A percentile compares a stretch with the other conserved stretches of the same genome.
These are phyloP conservation scores for Parietaria judaica DNA, from an alignment of 306 rosid genomes.

Conservation along the genomic window DNA sequence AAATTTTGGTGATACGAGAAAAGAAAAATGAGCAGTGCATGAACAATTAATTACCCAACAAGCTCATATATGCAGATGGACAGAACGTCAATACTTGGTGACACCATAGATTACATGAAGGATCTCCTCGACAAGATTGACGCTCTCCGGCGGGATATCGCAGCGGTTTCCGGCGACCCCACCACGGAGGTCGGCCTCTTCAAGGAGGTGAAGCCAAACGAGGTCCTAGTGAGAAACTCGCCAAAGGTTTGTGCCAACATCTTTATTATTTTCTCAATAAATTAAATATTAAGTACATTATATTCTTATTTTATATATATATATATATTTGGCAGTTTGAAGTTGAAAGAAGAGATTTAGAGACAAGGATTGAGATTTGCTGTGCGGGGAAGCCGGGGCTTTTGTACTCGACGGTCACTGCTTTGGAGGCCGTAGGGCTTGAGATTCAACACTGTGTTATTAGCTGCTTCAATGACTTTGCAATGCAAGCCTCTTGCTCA, in stretches of 20 bases:
- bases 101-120: slow-evolving; percentile 91
- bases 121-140: slow-evolving; percentile 75
- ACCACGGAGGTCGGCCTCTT: slow-evolving; percentile 26
- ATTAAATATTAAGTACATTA: neutral
- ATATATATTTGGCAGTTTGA: slow-evolving; percentile 52
- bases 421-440: slow-evolving; percentile 82
- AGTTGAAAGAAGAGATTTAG: slow-evolving; percentile 60
- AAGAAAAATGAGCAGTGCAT: too few species aligned
- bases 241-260: slow-evolving; percentile 50
- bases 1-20: too few species aligned
- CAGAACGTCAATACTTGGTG: slow-evolving; percentile 91
- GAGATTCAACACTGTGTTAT: slow-evolving; percentile 92
- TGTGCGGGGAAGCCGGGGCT: slow-evolving; percentile 81
- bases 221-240: slow-evolving; percentile 54
- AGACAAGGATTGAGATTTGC: slow-evolving; percentile 61
- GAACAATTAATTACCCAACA: neutral
- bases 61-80: slow-evolving; percentile 53
- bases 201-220: slow-evolving; percentile 59
- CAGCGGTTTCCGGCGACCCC: slow-evolving; percentile 31
- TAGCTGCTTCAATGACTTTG: slow-evolving; percentile 83
- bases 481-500: slow-evolving; percentile 93
- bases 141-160: slow-evolving; percentile 47
- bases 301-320: neutral
- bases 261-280: too few species aligned
- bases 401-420: slow-evolving; percentile 56